Percentiles rank a stretch among this genome's conserved stretches.
phyloP scores from a whole-genome alignment of 768 basidiomycete species.

The Boletus subparvulus region DNA sequence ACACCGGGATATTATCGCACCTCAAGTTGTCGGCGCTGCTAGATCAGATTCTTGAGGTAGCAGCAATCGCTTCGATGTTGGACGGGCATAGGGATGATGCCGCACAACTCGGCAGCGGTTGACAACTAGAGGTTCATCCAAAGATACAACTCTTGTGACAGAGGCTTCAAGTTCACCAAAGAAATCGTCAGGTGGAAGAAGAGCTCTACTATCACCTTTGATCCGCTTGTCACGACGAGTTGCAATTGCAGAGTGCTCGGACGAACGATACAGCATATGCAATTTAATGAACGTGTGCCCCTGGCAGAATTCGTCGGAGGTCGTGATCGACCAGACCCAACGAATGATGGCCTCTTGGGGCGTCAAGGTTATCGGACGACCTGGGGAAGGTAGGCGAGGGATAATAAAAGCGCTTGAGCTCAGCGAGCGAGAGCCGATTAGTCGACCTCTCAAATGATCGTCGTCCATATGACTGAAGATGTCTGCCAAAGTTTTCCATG shows the following conservation, averaged over 20 bases:
- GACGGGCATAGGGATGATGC: conserved; percentile 21
- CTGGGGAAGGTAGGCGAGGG: conserved; percentile 28
- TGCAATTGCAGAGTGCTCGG: not conserved
- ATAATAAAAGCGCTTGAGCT: conserved; percentile 17
- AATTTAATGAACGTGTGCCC: not conserved
- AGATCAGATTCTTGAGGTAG: conserved; percentile 17
- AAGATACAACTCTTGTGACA: not conserved
- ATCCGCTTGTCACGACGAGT: conserved; percentile 9
- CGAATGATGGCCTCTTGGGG: conserved; percentile 20
- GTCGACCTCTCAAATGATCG: not conserved
- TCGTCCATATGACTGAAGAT: conserved; percentile 21
- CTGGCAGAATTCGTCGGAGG: conserved; percentile 8
- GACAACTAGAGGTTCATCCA: conserved; percentile 21
- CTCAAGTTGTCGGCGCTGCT: not conserved
- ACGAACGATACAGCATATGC: not conserved
- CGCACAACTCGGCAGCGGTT: not conserved
- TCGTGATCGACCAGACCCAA: conserved; percentile 22
- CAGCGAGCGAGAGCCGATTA: conserved; percentile 4
- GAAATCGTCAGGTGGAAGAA: conserved; percentile 21
- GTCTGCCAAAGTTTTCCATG: conserved; percentile 18
- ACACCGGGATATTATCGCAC: not conserved
- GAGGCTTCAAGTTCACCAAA: not conserved
- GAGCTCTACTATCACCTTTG: conserved; percentile 3
- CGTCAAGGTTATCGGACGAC: conserved; percentile 15
- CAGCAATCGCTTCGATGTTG: conserved; percentile 12